phyloP scores from a whole-genome alignment of 805 yeast genomes.

The Ogataea sp. region DNA sequence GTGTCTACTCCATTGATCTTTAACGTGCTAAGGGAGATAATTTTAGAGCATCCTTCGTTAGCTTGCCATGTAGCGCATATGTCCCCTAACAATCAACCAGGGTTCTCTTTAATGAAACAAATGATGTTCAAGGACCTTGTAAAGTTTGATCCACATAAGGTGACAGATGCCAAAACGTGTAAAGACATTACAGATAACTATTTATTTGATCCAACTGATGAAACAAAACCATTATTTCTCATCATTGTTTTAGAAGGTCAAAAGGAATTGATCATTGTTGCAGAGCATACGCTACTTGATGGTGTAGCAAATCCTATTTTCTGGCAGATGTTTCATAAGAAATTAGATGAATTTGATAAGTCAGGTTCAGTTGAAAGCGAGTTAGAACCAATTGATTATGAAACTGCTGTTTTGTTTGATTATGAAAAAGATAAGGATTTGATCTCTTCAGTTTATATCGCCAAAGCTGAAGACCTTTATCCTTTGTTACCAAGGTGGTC shows the following conservation, averaged over 20 bases:
- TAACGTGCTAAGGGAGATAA: neutral
- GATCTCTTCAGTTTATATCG: neutral
- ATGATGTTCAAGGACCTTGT: neutral
- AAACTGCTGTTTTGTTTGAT: neutral
- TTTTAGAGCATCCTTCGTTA: conserved; percentile 1
- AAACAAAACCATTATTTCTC: neutral
- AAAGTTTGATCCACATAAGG: neutral
- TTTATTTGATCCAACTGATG: neutral
- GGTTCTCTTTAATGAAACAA: neutral
- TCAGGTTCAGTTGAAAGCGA: neutral
- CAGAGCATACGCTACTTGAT: conserved; percentile 1
- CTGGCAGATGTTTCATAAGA: neutral
- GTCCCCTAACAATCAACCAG: neutral
- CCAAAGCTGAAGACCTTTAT: neutral
- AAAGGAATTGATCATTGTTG: neutral
- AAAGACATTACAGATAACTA: neutral
- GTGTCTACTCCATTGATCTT: neutral
- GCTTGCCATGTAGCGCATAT: neutral
- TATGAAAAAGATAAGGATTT: neutral
- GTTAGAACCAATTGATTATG: neutral
- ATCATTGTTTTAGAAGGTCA: neutral
- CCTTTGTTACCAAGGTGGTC: neutral
- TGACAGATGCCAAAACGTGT: neutral
- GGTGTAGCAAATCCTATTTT: neutral
- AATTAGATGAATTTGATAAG: neutral